A percentile compares a stretch with the other conserved stretches of the same genome.
Conservation (phyloP, 2,329 filamentous ascomycete genomes). For the Microdochium bolleyi region DNA sequence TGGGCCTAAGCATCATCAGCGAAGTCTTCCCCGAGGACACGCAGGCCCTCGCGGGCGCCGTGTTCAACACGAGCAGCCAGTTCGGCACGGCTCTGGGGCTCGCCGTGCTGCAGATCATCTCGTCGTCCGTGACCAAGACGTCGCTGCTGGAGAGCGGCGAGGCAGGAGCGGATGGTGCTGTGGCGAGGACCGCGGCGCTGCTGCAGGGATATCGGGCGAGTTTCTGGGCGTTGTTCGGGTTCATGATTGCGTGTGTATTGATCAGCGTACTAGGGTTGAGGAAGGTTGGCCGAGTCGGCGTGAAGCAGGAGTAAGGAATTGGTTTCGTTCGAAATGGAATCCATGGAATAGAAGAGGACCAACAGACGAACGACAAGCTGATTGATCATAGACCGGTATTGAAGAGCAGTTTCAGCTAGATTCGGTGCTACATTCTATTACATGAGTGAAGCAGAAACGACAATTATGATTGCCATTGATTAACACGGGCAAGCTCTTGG, state of each 20-base stretch:
- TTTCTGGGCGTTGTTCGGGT: conserved; percentile 42
- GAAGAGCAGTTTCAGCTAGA: too few species aligned
- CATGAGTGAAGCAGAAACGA: too few species aligned
- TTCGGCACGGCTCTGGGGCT: conserved; percentile 44
- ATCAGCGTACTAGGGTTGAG: conserved; percentile 31
- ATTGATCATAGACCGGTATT: too few species aligned
- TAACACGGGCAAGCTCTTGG: too few species aligned
- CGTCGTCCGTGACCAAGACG: conserved; percentile 25
- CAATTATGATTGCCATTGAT: too few species aligned
- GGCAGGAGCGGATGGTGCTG: conserved; percentile 12
- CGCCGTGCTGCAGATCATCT: conserved; percentile 37
- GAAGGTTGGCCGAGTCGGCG: conserved; percentile 33
- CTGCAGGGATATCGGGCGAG: conserved; percentile 40
- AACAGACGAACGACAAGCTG: too few species aligned
- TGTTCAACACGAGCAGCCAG: conserved; percentile 52
- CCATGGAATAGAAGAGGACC: too few species aligned
- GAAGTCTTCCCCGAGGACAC: conserved; percentile 47
- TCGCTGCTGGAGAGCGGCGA: not conserved
- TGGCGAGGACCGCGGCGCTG: conserved; percentile 23
- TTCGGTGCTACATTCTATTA: too few species aligned
- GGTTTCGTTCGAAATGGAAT: too few species aligned
- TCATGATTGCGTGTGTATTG: conserved; percentile 30
- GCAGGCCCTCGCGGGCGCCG: conserved; percentile 51
- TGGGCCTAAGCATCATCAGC: conserved; percentile 45
- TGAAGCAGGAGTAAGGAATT: conserved; percentile 29